Conservation (phyloP, 306 rosid genomes). For the Acacia acuminata region DNA sequence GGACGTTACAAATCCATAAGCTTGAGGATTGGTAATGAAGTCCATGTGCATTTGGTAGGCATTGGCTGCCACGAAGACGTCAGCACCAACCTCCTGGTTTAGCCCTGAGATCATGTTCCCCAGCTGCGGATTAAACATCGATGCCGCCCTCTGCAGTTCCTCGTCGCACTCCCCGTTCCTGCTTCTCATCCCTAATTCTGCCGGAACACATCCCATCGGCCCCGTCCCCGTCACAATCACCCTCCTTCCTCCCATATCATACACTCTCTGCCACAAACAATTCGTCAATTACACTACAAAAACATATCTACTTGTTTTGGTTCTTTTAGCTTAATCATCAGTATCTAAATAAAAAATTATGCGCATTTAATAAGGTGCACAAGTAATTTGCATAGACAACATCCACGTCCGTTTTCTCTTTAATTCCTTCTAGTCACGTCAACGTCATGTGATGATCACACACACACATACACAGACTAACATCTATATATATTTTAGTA, state of each 20-base stretch:
- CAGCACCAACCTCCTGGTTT: constrained; percentile 51
- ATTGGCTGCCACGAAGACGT: constrained; percentile 60
- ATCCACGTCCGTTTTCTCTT: not conserved
- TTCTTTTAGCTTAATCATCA: no score
- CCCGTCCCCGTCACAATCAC: constrained; percentile 77
- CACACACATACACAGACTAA: no score
- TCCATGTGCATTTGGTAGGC: constrained; percentile 65
- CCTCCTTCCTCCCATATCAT: constrained; percentile 68
- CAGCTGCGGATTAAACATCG: constrained; percentile 70
- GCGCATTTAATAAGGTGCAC: not conserved
- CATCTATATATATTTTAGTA: not conserved
- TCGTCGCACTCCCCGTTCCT: constrained; percentile 52
- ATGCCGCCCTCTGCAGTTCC: constrained; percentile 65
- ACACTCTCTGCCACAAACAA: constrained; percentile 46
- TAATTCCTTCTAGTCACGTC: not conserved
- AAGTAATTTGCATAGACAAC: not conserved
- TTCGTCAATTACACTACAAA: not conserved
- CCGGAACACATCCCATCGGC: constrained; percentile 81
- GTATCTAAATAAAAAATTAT: not conserved
- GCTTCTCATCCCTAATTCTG: constrained; percentile 63
- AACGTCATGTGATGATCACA: not conserved
- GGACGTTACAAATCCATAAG: constrained; percentile 62
- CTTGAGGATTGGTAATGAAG: constrained; percentile 54
- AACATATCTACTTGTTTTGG: not conserved
- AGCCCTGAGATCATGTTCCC: constrained; percentile 44